A percentile compares a stretch with the other conserved stretches of the same genome.
Evolutionary conservation across 306 rosid species (phyloP).

Genomic region (Lathyrus aphaca): DNA sequence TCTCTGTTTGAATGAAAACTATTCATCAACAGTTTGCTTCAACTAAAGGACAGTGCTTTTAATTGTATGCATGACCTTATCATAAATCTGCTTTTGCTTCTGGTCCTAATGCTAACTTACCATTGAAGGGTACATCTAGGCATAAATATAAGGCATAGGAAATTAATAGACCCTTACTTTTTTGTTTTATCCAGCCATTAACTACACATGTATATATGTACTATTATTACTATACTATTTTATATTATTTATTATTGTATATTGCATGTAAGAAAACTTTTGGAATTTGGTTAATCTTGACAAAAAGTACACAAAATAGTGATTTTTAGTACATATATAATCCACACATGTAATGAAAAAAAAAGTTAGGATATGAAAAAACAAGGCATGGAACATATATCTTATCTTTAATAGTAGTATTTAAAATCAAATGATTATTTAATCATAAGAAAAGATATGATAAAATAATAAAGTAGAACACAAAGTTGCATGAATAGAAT

Average conservation of each 20-base stretch:
- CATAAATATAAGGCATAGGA: not conserved
- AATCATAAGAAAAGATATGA: no score
- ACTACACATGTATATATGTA: not conserved
- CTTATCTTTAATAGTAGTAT: not conserved
- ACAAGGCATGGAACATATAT: not conserved
- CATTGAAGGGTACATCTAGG: not conserved
- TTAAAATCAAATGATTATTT: not conserved
- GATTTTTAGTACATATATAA: not conserved
- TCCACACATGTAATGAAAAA: not conserved
- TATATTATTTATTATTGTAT: not conserved
- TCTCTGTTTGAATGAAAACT: slow-evolving; percentile 34
- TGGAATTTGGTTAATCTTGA: not conserved
- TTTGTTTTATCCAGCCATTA: not conserved
- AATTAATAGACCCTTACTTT: not conserved
- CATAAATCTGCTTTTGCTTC: not conserved
- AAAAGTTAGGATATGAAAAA: not conserved
- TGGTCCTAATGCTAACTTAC: slow-evolving; percentile 5
- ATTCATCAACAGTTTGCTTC: slow-evolving; percentile 38
- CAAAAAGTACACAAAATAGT: not conserved
- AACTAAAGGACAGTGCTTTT: slow-evolving; percentile 28
- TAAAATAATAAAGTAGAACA: no score
- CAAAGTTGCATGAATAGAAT: not conserved
- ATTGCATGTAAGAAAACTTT: slow-evolving; percentile 3
- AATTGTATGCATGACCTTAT: slow-evolving; percentile 2
- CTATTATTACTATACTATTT: not conserved